These are phyloP conservation scores for Fusarium clavum DNA, from an alignment of 2,329 filamentous ascomycete species.

Conservation along the genomic window DNA sequence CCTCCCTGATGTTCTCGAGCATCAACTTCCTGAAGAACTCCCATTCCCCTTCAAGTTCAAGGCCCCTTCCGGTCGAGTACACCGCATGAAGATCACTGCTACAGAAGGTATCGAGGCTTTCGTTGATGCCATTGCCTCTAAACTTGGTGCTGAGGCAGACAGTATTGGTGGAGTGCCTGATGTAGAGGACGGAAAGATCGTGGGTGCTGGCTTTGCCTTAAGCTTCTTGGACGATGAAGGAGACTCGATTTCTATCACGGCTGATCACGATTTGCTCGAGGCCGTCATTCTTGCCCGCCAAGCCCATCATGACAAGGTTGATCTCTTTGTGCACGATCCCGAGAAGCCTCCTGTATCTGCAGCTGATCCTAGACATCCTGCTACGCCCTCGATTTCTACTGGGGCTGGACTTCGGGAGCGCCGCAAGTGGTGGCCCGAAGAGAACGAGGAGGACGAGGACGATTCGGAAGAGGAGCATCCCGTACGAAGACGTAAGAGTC, in stretches of 20 bases:
- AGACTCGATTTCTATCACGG: conserved; percentile 96
- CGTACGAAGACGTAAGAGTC: conserved; percentile 57
- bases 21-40: conserved; percentile 71
- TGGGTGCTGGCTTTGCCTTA: conserved; percentile 84
- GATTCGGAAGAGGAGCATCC: conserved; percentile 64
- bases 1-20: conserved; percentile 61
- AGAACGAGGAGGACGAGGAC: conserved; percentile 64
- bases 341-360: conserved; percentile 83
- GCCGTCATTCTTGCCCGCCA: conserved; percentile 86
- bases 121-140: conserved; percentile 79
- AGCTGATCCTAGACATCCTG: conserved; percentile 56
- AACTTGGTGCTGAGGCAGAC: conserved; percentile 86
- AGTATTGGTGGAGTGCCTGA: conserved; percentile 83
- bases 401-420: conserved; percentile 62
- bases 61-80: conserved; percentile 92
- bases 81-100: conserved; percentile 87
- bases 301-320: conserved; percentile 87
- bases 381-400: conserved; percentile 63
- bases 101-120: conserved; percentile 84
- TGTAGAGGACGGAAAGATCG: conserved; percentile 83
- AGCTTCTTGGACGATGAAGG: conserved; percentile 98
- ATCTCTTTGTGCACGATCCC: conserved; percentile 95
- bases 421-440: conserved; percentile 69
- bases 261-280: conserved; percentile 91
- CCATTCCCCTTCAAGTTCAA: conserved; percentile 99